Evolutionary conservation across 2,329 filamentous ascomycete genomes (phyloP), one percentile per base, ranked within the genome.

Genomic region (Trichoderma hamatum): DNA sequence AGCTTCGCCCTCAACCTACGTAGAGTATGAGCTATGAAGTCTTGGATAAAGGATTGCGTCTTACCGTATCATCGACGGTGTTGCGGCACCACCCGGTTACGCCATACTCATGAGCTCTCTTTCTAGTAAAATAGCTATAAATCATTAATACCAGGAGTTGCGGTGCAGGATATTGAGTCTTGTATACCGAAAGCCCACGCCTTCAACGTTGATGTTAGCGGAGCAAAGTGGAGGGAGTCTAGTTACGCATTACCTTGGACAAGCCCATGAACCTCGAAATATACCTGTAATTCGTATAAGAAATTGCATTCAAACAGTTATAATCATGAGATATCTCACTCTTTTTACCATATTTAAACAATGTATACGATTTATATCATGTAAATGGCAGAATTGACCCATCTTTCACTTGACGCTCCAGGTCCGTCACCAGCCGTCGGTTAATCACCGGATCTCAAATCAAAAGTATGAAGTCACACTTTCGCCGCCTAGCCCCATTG

Each of bases 1-100:
- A 5, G 90, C 94, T 81, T 97, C 94, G 30, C 95, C 95, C 76
- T 93, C 89, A 58, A 98, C 94, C 93, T 97, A 58, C 74, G 80
- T 64, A 28, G 14, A 13, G 30, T 11, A 14, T 67, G 24, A 61
- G 30, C 28, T 24, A 11, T 49, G 13, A 1, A 21, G 34, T 49
- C 14, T 24, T 3, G 11, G 21, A 14, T 4, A 13, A 1, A 16
- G 21, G 2, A 21, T 10, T 1, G 2, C 3, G 26, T 36, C 73
- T 52, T 72, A 85, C 88, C 80, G 88, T 88, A 71, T 85, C 84
- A 69, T 86, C 82, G 1, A 81, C 74, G 0, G 85, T 87, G 74
- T 90, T 90, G 43, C 84, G 81, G 67, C 88, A 88, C 88, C 88
- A 90, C 24, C 88, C 88, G 0, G 86, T 88, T 6, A 90, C 70